Percentiles rank a stretch among this genome's conserved stretches.
phyloP scores from a whole-genome alignment of 352 stramenopile genomes.

The Aphanomyces euteiches region DNA sequence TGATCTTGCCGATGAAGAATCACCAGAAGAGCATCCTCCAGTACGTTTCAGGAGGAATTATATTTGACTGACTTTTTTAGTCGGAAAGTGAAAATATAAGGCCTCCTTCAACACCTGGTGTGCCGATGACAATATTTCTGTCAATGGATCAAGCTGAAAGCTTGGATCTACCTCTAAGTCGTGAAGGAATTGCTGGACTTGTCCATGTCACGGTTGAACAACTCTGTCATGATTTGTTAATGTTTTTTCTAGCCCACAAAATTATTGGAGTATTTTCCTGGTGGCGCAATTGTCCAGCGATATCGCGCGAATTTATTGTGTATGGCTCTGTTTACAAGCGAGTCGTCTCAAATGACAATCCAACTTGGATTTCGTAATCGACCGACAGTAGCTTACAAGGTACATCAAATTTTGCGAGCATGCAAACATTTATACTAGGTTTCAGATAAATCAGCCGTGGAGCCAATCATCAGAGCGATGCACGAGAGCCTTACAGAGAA shows the following conservation, averaged over 20 bases:
- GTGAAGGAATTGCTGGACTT: constrained; percentile 45
- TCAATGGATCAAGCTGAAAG: constrained; percentile 56
- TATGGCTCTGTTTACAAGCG: constrained; percentile 13
- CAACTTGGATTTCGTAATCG: constrained; percentile 24
- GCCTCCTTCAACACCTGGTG: constrained; percentile 12
- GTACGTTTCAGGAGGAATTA: neutral
- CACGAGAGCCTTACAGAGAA: constrained; percentile 42
- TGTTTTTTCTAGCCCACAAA: constrained; percentile 11
- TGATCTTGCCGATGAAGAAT: constrained; percentile 72
- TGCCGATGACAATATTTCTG: constrained; percentile 46
- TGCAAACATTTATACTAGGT: constrained; percentile 13
- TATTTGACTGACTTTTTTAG: neutral
- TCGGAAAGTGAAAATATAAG: constrained; percentile 27
- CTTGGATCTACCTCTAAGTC: constrained; percentile 58
- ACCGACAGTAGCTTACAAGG: constrained; percentile 25
- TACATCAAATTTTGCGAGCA: neutral
- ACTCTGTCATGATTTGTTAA: neutral
- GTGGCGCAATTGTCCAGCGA: neutral
- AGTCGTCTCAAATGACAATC: neutral
- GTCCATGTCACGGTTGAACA: constrained; percentile 11
- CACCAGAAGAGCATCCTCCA: constrained; percentile 34
- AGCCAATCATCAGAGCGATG: constrained; percentile 43
- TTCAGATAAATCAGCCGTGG: constrained; percentile 39
- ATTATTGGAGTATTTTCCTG: constrained; percentile 12
- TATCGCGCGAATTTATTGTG: constrained; percentile 10